phyloP scores from a whole-genome alignment of 2,329 filamentous ascomycete genomes.

The Diplocarpon rosae region DNA sequence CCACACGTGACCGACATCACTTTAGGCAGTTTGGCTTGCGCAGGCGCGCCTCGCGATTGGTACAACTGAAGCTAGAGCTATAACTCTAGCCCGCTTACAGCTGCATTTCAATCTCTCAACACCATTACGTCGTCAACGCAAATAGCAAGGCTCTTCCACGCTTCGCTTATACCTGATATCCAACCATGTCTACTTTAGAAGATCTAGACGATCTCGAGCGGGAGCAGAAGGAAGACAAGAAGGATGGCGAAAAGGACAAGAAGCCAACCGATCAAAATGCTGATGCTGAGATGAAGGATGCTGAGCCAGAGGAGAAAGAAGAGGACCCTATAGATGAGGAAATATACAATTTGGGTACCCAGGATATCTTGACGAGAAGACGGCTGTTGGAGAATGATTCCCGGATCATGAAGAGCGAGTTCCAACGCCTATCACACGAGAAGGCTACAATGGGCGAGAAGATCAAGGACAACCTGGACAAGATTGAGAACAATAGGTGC shows the following conservation, averaged over 20 bases:
- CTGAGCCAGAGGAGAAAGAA: constrained; percentile 54
- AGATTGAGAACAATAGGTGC: constrained; percentile 98
- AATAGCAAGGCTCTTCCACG: too few species aligned
- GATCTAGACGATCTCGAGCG: constrained; percentile 68
- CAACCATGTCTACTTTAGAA: constrained; percentile 62
- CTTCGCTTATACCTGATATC: not conserved
- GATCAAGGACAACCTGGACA: constrained; percentile 98
- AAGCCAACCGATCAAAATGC: constrained; percentile 45
- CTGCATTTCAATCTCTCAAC: not conserved
- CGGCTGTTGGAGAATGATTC: constrained; percentile 94
- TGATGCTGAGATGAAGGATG: constrained; percentile 89
- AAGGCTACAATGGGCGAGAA: constrained; percentile 95
- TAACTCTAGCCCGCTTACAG: too few species aligned
- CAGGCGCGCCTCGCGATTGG: too few species aligned
- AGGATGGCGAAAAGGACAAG: constrained; percentile 43
- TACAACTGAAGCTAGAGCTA: too few species aligned
- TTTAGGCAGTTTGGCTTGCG: too few species aligned
- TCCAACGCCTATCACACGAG: constrained; percentile 86
- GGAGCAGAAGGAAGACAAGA: constrained; percentile 53
- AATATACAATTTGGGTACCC: constrained; percentile 83
- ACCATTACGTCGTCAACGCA: too few species aligned
- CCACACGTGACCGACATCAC: too few species aligned
- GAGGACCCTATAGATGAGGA: constrained; percentile 86
- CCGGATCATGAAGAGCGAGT: constrained; percentile 97
- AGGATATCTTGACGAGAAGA: constrained; percentile 85